Evolutionary conservation across 495 filamentous ascomycete species (phyloP), one percentile per base, ranked within the genome.

Genomic region (Xylaria nigripes): DNA sequence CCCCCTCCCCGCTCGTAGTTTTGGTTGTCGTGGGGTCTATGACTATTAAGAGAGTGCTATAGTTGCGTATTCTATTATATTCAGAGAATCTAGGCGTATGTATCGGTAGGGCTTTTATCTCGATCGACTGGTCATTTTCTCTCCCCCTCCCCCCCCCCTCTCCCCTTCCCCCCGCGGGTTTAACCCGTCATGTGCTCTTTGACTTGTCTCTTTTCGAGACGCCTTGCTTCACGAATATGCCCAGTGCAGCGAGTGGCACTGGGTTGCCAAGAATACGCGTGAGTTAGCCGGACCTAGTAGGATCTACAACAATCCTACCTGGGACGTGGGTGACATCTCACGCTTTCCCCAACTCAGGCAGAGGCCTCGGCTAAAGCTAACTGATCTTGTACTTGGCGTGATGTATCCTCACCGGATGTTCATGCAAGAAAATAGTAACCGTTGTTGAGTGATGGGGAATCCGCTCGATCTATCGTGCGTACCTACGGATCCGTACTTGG

Each of bases 311-410:
- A 41, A 13, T 54, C 24, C 13, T 29, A 12, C 46, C 45, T 45
- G 38, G 13, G 41, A 27, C 15, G 18, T 36, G 51, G 13, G 13
- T 50, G 52, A 43, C 52, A 55, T 34, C 24, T 42, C 10, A 49
- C 53, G 46, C 53, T 29, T 55, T 23, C 3, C 53, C 53, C 29
- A 38, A 55, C 19, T 18, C 6, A 42, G 53, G 10, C 23, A 41
- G 38, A 41, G 15, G 23, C 45, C 53, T 55, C 38, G 52, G 45
- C 52, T 48, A 19, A 42, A 19, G 6, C 19, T n/a, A 19, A 16
- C 46, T 51, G 22, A 2, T 29, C 24, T 18, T 38, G 21, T 36
- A 10, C 29, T 30, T 29, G 32, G 32, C 32, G 32, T 3, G 5
- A 12, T 3, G 32, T 15, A 30, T 36, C 6, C 32, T 15, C 32